phyloP scores from a whole-genome alignment of 345 rosid species.

The Trapa bicornis region DNA sequence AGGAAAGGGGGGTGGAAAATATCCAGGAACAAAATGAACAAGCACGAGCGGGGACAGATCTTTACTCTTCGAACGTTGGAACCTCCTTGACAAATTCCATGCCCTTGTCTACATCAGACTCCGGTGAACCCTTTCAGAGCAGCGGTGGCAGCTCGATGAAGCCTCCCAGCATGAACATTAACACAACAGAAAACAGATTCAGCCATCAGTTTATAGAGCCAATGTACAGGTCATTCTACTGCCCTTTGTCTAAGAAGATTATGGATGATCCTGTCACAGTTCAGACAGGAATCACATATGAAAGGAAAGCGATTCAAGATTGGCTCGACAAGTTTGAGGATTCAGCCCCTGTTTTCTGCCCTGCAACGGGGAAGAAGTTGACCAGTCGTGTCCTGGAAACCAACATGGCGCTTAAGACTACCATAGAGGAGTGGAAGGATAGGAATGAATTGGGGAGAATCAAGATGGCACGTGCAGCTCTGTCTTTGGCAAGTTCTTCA shows the following conservation, averaged over 20 bases:
- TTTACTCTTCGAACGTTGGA: constrained; percentile 39
- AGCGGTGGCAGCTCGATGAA: constrained; percentile 28
- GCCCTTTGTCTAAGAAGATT: constrained; percentile 65
- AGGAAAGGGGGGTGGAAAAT: constrained; percentile 13
- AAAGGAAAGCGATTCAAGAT: constrained; percentile 44
- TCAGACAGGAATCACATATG: constrained; percentile 71
- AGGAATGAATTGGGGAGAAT: constrained; percentile 61
- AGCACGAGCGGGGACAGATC: constrained; percentile 41
- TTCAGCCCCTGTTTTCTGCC: constrained; percentile 42
- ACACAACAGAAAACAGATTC: constrained; percentile 31
- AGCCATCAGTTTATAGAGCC: constrained; percentile 55
- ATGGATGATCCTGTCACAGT: constrained; percentile 88
- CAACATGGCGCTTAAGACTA: constrained; percentile 52
- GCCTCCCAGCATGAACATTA: constrained; percentile 17
- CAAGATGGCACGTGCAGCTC: constrained; percentile 56
- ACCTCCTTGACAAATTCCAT: constrained; percentile 25
- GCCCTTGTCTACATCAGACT: constrained; percentile 12
- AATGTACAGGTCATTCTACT: constrained; percentile 60
- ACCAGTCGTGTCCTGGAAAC: constrained; percentile 24
- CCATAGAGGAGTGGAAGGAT: constrained; percentile 70
- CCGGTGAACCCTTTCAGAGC: constrained; percentile 17
- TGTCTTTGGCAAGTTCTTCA: constrained; percentile 57
- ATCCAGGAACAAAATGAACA: constrained; percentile 4
- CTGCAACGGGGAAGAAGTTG: constrained; percentile 41
- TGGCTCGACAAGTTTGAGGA: constrained; percentile 44